Evolutionary conservation across 371 early-diverging fungal genomes (phyloP), one percentile per base, ranked within the genome.

Genomic region (Apophysomyces trapeziformis): DNA sequence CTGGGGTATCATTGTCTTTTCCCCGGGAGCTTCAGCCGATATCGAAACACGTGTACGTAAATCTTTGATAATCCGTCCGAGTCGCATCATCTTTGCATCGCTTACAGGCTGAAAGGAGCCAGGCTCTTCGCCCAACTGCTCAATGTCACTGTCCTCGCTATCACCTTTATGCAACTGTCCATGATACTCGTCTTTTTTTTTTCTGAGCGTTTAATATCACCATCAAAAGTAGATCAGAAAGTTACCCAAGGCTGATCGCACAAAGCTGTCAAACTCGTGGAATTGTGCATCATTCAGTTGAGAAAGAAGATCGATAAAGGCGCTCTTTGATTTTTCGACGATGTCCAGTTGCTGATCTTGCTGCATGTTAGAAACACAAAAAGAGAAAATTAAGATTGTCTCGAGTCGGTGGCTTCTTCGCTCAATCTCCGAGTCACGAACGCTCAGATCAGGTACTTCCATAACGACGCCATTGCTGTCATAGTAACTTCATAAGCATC

Each of bases 1-100:
- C 6, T 78, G 63, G 11, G 88, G 88, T 45, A 87, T 85, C 21
- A 72, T 70, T 14, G 80, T 83, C 57, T 83, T 78, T 71, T 88
- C 88, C 38, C 76, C 80, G 5, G 88, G 88, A 16, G 88, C 85
- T 73, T 88, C 87, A 43, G 88, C 87, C 16, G 85, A 82, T 32
- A 88, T 67, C 9, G 88, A 86, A 7, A 88, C 76, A 6, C 74
- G 69, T 13, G 75, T 75, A 32, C 86, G 79, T 57, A 88, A 69
- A 65, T 88, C 87, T 61, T 84, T 74, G 35, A 87, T 82, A 60
- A 88, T 87, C 67, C 79, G 72, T 26, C 75, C 79, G 13, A 83
- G 64, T 2, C 73, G 70, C 59, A 73, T 62, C 79, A 83, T 74
- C 63, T 82, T 82, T 1, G 68, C 57, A 57, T 78, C 79, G 50